Base-by-base conservation (phyloP, 2,329 filamentous ascomycete genomes). In the Metarhizium brunneum region DNA sequence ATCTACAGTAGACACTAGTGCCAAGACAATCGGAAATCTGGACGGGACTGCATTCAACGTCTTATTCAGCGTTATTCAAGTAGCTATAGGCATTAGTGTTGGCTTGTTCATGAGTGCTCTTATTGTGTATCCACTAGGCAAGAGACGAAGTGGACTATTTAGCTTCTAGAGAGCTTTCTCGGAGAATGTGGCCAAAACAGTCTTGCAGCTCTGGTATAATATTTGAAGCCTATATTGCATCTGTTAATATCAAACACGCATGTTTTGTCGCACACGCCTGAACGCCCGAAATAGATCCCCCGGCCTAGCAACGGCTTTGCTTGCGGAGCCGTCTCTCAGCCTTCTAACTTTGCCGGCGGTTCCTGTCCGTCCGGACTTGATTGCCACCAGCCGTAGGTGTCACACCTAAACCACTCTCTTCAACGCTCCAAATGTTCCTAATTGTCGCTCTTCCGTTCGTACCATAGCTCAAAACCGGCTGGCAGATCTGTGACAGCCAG, bases 81-180 rank as follows among this genome's bases (percentile, higher is more conserved):
- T 84, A 2, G 79, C 81, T 6, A 82, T 84, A 55, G 80, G 81
- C 40, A 81, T 84, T 57, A 82, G 80, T n/a, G 81, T 84, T 2
- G 82, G 82, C 13, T 62, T 85, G 30, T 82, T 80, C 57, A 69
- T 83, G 63, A 81, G 79, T 54, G 78, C 78, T 6, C 63, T 82
- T 49, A 71, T 82, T 55, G 74, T 82, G 14, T 82, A 82, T 62
- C 79, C 79, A 0, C 66, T 82, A 38, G 80, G 81, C 13, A 84
- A 84, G 69, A 72, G 78, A 59, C 72, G 81, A 55, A 83, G 80
- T 59, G 80, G 79, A 2, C 60, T 84, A 50, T 82, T 81, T 60
- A 79, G 76, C 55, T 81, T 81, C 57, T 81, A 66, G 64, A 52
- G 25, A 51, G 30, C 16, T 40, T 49, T 7, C 18, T 20, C 25